Base-by-base conservation (phyloP, 2,329 filamentous ascomycete species). In the Claviceps fusiformis region DNA sequence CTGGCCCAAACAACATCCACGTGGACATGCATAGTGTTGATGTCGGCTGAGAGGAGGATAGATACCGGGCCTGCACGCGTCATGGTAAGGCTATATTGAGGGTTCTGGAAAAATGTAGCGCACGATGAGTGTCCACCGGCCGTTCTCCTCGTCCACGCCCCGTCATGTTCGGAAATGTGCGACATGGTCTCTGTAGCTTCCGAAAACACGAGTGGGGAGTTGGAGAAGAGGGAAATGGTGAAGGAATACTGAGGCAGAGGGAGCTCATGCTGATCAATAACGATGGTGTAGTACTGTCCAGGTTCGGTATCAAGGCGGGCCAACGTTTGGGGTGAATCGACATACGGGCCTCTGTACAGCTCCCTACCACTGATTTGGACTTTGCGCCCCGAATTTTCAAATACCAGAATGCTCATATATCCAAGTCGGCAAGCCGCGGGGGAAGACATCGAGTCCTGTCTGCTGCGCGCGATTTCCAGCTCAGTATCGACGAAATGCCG, bases 241-340 rank as follows among this genome's bases (percentile, higher is more conserved):
- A 97, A 96, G n/a, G 83, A 83, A 67, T 95, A 91, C 27, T 74
- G 77, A 1, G 81, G 76, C 3, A 86, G 72, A 1, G 87, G 85
- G 5, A 97, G 77, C 43, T 86, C 84, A 63, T 95, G 85, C 62
- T 95, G 86, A 17, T 89, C 85, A 33, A 90, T 75, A 8, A 91
- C 87, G 5, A 87, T 73, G 1, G 77, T 80, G 60, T 79, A 79
- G 4, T 65, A 62, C 49, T 68, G 72, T n/a, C 66, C 67, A 4
- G 73, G 70, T 37, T 61, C 61, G 5, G 67, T 61, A 11, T 67
- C 60, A 3, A 95, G 78, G 56, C 86, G 84, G 48, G 95, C 81
- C 8, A 98, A 80, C 0, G 88, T 95, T 67, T 97, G 95, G 1
- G 90, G 90, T 2, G 91, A 95, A 69, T 96, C 92, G 39, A 97